phyloP scores from a whole-genome alignment of 2,329 filamentous ascomycete genomes.

The Parascedosporium putredinis region DNA sequence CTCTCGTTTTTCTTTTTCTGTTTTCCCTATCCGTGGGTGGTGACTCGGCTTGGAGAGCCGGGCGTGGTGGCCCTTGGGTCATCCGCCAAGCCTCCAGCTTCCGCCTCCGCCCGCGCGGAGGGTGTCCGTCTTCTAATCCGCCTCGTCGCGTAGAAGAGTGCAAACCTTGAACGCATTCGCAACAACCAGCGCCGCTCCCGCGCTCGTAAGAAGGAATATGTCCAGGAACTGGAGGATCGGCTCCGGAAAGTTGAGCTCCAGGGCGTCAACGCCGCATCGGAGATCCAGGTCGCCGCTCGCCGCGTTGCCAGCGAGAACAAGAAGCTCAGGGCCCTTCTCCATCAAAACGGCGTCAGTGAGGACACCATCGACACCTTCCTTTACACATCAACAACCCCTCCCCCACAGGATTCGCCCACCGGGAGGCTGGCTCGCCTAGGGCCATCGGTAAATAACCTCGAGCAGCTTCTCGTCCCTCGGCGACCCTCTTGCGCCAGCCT shows the following conservation, averaged over 20 bases:
- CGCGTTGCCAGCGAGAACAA: conserved; percentile 61
- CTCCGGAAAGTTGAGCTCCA: conserved; percentile 52
- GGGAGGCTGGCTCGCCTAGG: conserved; percentile 8
- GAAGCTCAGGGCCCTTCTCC: conserved; percentile 49
- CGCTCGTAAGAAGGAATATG: conserved; percentile 62
- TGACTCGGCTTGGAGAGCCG: no score
- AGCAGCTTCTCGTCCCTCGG: conserved; percentile 27
- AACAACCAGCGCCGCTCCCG: conserved; percentile 72
- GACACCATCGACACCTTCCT: conserved; percentile 38
- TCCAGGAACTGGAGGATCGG: conserved; percentile 54
- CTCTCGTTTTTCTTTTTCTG: conserved; percentile 6
- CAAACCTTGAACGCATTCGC: conserved; percentile 47
- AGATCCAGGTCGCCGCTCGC: conserved; percentile 61
- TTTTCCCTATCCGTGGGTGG: conserved; percentile 3
- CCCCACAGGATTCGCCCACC: background rate
- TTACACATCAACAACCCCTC: conserved; percentile 13
- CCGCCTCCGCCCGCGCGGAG: background rate
- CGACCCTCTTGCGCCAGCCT: conserved; percentile 20
- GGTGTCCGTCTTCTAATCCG: background rate
- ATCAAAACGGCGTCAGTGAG: conserved; percentile 45
- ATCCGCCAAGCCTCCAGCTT: no score
- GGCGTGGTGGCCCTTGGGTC: no score
- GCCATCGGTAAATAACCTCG: conserved; percentile 22
- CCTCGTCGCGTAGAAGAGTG: conserved; percentile 10
- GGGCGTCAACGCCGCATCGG: conserved; percentile 58